A percentile compares a stretch with the other conserved stretches of the same genome.
Evolutionary conservation across 352 stramenopile genomes (phyloP).

Genomic region (Plasmopara viticola): DNA sequence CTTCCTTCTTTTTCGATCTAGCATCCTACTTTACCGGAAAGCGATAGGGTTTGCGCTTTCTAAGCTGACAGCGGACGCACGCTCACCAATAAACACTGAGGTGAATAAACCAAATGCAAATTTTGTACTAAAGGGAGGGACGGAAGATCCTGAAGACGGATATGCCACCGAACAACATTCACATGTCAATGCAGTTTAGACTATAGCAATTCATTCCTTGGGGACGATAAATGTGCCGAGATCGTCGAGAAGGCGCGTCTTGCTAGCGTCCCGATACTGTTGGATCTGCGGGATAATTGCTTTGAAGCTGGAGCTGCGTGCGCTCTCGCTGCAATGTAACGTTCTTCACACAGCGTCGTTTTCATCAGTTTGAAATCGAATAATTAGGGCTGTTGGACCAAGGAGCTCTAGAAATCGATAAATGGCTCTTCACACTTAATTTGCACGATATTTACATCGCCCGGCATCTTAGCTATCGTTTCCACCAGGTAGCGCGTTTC

Average conservation of each 20-base stretch:
- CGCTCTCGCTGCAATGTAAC: conserved; percentile 26
- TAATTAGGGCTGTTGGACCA: conserved; percentile 71
- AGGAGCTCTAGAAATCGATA: conserved; percentile 53
- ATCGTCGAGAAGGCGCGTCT: conserved; percentile 38
- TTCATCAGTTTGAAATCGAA: conserved; percentile 77
- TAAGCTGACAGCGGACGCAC: too few relatives aligned
- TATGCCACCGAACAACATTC: too few relatives aligned
- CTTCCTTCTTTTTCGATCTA: too few relatives aligned
- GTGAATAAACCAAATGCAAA: conserved; percentile 1
- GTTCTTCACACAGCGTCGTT: conserved; percentile 43
- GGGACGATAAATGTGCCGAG: conserved; percentile 53
- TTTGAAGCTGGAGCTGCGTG: conserved; percentile 53
- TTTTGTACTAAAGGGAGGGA: conserved; percentile 11
- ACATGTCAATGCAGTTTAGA: conserved; percentile 28
- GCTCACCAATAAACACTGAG: too few relatives aligned
- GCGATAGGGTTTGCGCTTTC: too few relatives aligned
- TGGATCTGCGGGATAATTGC: conserved; percentile 67
- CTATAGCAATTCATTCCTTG: conserved; percentile 67
- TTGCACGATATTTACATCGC: conserved; percentile 78
- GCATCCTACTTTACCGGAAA: too few relatives aligned
- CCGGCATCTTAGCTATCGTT: too few relatives aligned
- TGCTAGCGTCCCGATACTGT: conserved; percentile 35
- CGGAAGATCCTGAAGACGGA: too few relatives aligned
- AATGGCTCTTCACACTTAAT: conserved; percentile 42
- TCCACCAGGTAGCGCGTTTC: too few relatives aligned